These are phyloP conservation scores for Phytophthora syringae DNA, from an alignment of 352 stramenopile species.

Conservation along the genomic window DNA sequence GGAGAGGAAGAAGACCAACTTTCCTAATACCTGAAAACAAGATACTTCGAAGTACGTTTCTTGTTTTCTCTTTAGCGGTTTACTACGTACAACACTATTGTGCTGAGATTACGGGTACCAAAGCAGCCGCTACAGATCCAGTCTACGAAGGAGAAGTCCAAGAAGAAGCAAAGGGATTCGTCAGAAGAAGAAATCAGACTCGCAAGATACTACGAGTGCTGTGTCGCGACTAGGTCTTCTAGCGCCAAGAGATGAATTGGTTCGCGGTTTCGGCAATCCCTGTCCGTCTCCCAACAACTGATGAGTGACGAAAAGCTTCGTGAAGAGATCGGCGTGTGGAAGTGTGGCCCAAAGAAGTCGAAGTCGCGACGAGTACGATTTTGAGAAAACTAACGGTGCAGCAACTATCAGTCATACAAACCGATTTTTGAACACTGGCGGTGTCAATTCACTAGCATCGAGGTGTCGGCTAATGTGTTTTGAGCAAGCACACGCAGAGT, in stretches of 20 bases:
- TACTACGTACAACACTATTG: too few relatives aligned
- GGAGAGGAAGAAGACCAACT: neutral
- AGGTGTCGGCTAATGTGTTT: too few relatives aligned
- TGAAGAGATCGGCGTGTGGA: conserved; percentile 69
- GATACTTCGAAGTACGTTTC: too few relatives aligned
- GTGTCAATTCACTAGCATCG: too few relatives aligned
- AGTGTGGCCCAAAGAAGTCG: conserved; percentile 44
- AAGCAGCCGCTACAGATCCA: conserved; percentile 23
- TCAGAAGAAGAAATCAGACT: conserved; percentile 40
- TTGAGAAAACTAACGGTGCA: conserved; percentile 4
- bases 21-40: neutral
- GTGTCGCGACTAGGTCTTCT: conserved; percentile 82
- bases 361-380: conserved; percentile 35
- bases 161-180: too few relatives aligned
- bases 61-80: neutral
- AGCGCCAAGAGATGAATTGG: conserved; percentile 82
- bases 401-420: too few relatives aligned
- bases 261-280: conserved; percentile 85
- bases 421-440: too few relatives aligned
- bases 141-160: conserved; percentile 22
- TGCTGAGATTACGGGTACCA: conserved; percentile 38
- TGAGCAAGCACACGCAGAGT: too few relatives aligned
- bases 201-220: conserved; percentile 56
- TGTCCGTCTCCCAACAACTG: conserved; percentile 70
- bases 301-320: conserved; percentile 61